Base-by-base conservation (phyloP, 306 rosid genomes). In the Ammopiptanthus mongolicus region DNA sequence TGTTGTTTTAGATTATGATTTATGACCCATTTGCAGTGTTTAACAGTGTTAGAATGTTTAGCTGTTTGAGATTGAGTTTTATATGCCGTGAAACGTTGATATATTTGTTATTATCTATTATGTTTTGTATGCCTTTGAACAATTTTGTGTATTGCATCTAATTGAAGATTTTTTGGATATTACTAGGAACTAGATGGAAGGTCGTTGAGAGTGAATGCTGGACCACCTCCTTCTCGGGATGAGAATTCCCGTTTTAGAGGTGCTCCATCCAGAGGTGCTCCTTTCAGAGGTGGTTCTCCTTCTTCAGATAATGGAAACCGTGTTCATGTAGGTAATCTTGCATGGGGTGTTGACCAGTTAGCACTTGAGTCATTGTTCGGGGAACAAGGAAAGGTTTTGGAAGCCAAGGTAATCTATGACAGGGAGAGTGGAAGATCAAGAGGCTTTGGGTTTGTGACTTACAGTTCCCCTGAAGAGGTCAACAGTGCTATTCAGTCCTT, bases 341-440 rank as follows among this genome's bases (percentile, higher is more conserved):
- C 92, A 44, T 95, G 99, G 99, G 96, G 97, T 78, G 99, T 90
- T 76, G 99, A 95, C 83, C 65, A 92, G 73, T 56, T 28, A 11
- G 81, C 97, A 46, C 96, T 95, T 17, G 91, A 90, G 88, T 53
- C 73, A 71, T 83, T 95, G 84, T 95, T 95, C 70, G 71, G 88
- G 0, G 97, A 82, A 84, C 87, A 83, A 53, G 99, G 99, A 55
- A 83, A 71, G 70, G 99, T 95, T 70, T 19, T 95, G 83, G 97
- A 95, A 47, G 99, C 99, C 15, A 92, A 80, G 85, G 99, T 95
- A 4, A 84, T 95, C 77, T 92, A 79, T 73, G 99, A 95, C 67
- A 89, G 97, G 84, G 99, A 95, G n/a, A 95, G 90, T 87, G 99
- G 99, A 41, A 87, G 91, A 71, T 95, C 99, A 23, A 95, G 90